Conservation (phyloP, 352 stramenopile species). For the Paralagenidium karlingii region DNA sequence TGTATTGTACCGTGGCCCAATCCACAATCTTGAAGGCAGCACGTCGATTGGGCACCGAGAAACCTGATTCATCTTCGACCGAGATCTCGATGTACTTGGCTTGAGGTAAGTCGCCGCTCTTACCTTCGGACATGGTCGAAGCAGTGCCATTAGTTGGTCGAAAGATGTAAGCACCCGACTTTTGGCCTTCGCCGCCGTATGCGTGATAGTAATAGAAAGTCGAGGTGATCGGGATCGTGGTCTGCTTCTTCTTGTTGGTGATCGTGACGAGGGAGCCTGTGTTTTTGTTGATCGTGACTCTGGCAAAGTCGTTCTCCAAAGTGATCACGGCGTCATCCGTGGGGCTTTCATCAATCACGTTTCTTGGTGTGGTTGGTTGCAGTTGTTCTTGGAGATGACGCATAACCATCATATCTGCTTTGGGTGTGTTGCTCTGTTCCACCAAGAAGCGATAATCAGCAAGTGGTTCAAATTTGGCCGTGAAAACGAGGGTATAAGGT, state of each 20-base stretch:
- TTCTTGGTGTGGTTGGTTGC: neutral
- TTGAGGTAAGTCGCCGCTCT: too few relatives aligned
- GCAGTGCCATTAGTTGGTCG: constrained; percentile 10
- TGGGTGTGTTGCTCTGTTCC: constrained; percentile 18
- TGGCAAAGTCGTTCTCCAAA: constrained; percentile 50
- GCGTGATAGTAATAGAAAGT: constrained; percentile 55
- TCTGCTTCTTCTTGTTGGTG: constrained; percentile 58
- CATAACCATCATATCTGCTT: neutral
- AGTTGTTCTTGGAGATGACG: neutral
- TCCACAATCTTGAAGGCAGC: constrained; percentile 64
- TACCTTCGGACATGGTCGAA: neutral
- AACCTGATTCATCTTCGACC: constrained; percentile 19
- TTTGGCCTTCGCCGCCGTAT: constrained; percentile 39
- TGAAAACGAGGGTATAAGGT: constrained; percentile 59
- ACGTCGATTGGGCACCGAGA: constrained; percentile 14
- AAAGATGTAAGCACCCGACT: constrained; percentile 96
- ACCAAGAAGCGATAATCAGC: constrained; percentile 32
- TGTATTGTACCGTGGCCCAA: constrained; percentile 88
- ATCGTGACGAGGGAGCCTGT: constrained; percentile 45
- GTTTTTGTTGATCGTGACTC: constrained; percentile 30
- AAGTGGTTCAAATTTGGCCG: constrained; percentile 40
- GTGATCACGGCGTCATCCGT: constrained; percentile 13
- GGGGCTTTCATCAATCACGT: neutral
- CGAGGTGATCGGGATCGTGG: constrained; percentile 31
- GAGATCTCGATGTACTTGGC: constrained; percentile 42